A percentile compares a stretch with the other conserved stretches of the same genome.
Evolutionary conservation across 768 basidiomycete genomes (phyloP).

Genomic region (Collybia nuda): DNA sequence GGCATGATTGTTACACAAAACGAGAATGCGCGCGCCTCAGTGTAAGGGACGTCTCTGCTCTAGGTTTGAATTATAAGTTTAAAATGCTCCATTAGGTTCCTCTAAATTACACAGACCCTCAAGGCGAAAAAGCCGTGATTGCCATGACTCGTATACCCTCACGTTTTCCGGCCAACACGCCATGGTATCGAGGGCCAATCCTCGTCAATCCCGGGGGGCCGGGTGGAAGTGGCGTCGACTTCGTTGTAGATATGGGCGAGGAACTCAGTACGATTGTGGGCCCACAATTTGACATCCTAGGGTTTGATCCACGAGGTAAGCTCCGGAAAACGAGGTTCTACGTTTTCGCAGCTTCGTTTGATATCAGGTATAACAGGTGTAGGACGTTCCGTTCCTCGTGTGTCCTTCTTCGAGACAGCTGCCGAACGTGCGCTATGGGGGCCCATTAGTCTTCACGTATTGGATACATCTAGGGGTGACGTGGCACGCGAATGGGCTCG

Average conservation of each 20-base stretch:
- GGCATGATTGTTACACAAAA: conserved; percentile 22
- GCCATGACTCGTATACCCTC: conserved; percentile 43
- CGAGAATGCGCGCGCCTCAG: conserved; percentile 30
- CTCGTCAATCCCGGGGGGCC: conserved; percentile 49
- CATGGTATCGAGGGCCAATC: conserved; percentile 41
- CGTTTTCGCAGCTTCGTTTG: too few relatives aligned
- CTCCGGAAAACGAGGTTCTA: too few relatives aligned
- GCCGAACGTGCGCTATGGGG: conserved; percentile 29
- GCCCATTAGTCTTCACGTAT: conserved; percentile 2
- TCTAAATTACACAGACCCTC: conserved; percentile 40
- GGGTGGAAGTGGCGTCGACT: conserved; percentile 40
- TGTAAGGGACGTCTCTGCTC: conserved; percentile 9
- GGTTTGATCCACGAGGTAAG: conserved; percentile 47
- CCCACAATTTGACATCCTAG: conserved; percentile 42
- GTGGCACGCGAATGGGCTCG: conserved; percentile 31
- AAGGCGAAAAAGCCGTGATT: conserved; percentile 34
- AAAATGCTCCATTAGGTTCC: conserved; percentile 34
- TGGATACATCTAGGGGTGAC: conserved; percentile 22
- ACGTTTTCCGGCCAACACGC: conserved; percentile 17
- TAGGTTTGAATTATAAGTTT: not conserved
- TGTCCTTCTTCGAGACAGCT: conserved; percentile 33
- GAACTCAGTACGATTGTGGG: conserved; percentile 32
- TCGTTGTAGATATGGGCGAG: conserved; percentile 21
- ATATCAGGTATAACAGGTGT: too few relatives aligned
- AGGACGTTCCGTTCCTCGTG: too few relatives aligned